Evolutionary conservation across 306 rosid species (phyloP).

Genomic region (Heteromeles arbutifolia): DNA sequence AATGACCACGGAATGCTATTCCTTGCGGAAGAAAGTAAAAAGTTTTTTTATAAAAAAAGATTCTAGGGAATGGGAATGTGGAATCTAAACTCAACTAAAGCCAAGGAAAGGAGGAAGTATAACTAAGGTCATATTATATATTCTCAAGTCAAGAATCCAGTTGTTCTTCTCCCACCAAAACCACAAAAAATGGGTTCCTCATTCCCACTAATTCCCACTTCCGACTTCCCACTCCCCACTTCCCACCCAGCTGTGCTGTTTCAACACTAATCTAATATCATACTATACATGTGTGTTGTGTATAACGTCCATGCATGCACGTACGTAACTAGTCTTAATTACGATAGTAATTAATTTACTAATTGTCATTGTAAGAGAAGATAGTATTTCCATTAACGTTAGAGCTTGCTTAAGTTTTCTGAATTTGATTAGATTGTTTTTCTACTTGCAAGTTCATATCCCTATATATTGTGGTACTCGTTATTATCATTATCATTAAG

Average conservation of each 20-base stretch:
- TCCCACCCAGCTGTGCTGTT: slow-evolving; percentile 61
- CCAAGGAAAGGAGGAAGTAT: slow-evolving; percentile 6
- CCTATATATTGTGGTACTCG: no score
- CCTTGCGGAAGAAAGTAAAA: slow-evolving; percentile 35
- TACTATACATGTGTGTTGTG: background rate
- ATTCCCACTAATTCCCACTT: slow-evolving; percentile 29
- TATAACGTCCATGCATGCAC: background rate
- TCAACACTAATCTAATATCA: background rate
- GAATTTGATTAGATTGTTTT: no score
- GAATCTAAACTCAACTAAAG: slow-evolving; percentile 68
- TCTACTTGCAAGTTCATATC: no score
- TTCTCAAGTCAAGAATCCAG: slow-evolving; percentile 80
- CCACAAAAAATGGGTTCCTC: slow-evolving; percentile 95
- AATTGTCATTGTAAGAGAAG: no score
- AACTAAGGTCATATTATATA: slow-evolving; percentile 12
- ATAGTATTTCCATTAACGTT: no score
- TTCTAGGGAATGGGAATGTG: slow-evolving; percentile 63
- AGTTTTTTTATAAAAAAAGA: slow-evolving; percentile 16
- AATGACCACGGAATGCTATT: slow-evolving; percentile 99
- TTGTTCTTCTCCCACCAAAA: slow-evolving; percentile 57
- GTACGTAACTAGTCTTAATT: background rate
- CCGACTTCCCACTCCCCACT: slow-evolving; percentile 8
- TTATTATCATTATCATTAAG: no score
- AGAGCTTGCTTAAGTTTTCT: no score
- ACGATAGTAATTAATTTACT: no score